phyloP scores from a whole-genome alignment of 768 basidiomycete species.

The Pisolithus tinctorius region DNA sequence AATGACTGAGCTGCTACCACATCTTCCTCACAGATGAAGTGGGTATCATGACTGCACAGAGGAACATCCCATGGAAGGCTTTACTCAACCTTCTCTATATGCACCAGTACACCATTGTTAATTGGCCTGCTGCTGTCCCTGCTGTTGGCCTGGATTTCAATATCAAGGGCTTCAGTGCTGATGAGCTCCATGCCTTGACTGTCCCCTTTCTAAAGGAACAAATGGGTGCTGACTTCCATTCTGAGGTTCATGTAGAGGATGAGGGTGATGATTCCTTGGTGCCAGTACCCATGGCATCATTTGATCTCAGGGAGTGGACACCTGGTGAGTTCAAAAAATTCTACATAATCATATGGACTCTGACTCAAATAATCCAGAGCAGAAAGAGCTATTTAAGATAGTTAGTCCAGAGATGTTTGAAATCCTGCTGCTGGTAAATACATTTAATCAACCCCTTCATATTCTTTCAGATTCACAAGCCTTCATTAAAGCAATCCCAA shows the following conservation, averaged over 20 bases:
- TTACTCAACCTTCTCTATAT: neutral
- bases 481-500: too few species aligned
- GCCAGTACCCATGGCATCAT: neutral
- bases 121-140: too few species aligned
- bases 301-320: neutral
- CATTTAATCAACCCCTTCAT: too few species aligned
- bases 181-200: neutral
- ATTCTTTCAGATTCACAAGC: too few species aligned
- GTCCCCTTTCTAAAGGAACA: neutral
- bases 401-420: neutral
- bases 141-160: neutral
- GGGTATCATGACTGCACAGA: neutral
- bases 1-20: neutral
- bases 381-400: neutral
- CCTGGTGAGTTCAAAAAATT: neutral
- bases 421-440: neutral
- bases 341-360: neutral
- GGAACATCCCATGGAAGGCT: neutral
- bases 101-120: neutral
- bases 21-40: neutral
- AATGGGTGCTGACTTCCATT: neutral
- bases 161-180: neutral
- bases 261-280: neutral
- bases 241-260: neutral
- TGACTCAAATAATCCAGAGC: neutral